These are phyloP conservation scores for Candida pseudoviswanathii DNA, from an alignment of 1,139 yeast species.

Conservation along the genomic window DNA sequence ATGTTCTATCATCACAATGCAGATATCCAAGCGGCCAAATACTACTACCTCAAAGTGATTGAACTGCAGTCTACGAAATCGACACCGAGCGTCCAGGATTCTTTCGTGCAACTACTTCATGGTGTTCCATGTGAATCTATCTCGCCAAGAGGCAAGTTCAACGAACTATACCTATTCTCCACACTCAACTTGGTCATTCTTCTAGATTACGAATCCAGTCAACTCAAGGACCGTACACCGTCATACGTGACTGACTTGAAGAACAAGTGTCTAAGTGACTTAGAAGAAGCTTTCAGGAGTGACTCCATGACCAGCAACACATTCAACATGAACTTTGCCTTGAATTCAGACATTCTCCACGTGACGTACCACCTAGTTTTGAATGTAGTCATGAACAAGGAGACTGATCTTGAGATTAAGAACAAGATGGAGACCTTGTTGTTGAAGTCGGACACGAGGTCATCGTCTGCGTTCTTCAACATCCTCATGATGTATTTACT, in stretches of 20 bases:
- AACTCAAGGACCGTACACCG: constrained; percentile 2
- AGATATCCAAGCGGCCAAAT: constrained; percentile 37
- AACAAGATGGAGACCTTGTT: neutral
- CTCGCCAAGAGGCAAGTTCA: constrained; percentile 20
- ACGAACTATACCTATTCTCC: constrained; percentile 30
- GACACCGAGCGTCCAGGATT: neutral
- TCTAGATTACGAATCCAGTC: constrained; percentile 24
- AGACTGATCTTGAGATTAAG: neutral
- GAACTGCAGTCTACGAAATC: constrained; percentile 15
- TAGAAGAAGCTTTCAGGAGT: constrained; percentile 20
- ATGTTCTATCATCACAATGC: constrained; percentile 38
- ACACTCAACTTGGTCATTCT: constrained; percentile 28
- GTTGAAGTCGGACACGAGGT: constrained; percentile 1
- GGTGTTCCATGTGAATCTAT: constrained; percentile 26
- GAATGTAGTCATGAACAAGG: neutral
- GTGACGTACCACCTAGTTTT: constrained; percentile 14
- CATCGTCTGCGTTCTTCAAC: constrained; percentile 6
- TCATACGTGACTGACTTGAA: constrained; percentile 13
- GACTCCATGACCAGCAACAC: constrained; percentile 18
- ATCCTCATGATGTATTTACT: constrained; percentile 6
- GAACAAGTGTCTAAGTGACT: constrained; percentile 21
- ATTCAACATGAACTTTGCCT: constrained; percentile 23
- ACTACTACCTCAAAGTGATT: constrained; percentile 35
- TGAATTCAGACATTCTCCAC: constrained; percentile 18
- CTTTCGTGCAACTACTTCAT: constrained; percentile 18